Base-by-base conservation (phyloP, 169 alveolate genomes). In the Eimeria necatrix region DNA sequence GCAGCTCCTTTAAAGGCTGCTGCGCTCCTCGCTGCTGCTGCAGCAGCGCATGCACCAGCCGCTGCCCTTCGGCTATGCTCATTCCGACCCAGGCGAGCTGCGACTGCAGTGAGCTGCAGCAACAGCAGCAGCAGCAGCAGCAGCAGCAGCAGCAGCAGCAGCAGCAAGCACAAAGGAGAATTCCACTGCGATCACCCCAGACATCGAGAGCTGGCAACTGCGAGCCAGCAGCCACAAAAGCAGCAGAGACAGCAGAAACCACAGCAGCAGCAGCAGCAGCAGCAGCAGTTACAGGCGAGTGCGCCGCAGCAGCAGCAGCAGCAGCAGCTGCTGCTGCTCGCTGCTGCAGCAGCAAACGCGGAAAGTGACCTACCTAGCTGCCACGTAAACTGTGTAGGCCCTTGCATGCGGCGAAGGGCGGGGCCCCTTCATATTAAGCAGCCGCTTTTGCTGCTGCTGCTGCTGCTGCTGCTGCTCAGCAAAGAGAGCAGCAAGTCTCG, bases 1-100 rank as follows among this genome's bases (percentile, higher is more conserved):
- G 64, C 64, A 56, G 64, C 76, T 64, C 20, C 52, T 51, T 80
- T 18, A 46, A 32, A 32, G 46, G 71, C 88, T 9, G 61, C 88
- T 80, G 48, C 49, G 49, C 48, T 0, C 14, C 24, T 22, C 26
- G 88, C 88, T 80, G 88, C 71, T 49, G 61, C 88, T 80, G 60
- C 88, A 80, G 71, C 70, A 80, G 88, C 88, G 88, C 88, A 80
- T 80, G 88, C 88, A 51, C 61, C 1, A 80, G 59, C 32, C 9
- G 32, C 70, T 80, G 88, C 41, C 71, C 61, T 48, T 80, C 88
- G 49, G 70, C 41, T 8, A 80, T 18, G 71, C 88, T 51, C 61
- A 80, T 48, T 16, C 88, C 88, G 6, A 80, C 49, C 88, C 87
- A 76, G 24, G 56, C 87, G n/a, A 76, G 61, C 24, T 61, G 59